These are phyloP conservation scores for Clarireedia monteithiana DNA, from an alignment of 2,329 filamentous ascomycete genomes.

Conservation along the genomic window DNA sequence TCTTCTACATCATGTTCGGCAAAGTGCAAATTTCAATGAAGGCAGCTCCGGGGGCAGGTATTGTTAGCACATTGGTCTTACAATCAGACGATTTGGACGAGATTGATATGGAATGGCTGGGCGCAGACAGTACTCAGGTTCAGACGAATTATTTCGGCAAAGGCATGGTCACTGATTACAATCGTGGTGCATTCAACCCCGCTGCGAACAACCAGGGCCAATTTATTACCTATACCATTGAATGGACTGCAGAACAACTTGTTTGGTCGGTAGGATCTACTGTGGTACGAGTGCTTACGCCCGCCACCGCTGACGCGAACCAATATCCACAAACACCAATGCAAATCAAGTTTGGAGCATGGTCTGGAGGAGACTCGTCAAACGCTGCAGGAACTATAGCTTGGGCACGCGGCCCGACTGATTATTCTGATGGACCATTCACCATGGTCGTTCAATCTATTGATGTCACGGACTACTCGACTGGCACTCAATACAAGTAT, in stretches of 20 bases:
- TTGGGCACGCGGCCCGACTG: conserved; percentile 81
- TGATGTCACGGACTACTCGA: conserved; percentile 83
- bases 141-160: conserved; percentile 98
- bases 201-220: conserved; percentile 58
- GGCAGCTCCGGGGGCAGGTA: conserved; percentile 79
- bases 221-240: conserved; percentile 82
- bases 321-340: conserved; percentile 96
- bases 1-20: conserved; percentile 99
- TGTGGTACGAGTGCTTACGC: conserved; percentile 67
- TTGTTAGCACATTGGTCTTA: conserved; percentile 86
- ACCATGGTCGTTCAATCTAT: conserved; percentile 75
- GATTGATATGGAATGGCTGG: conserved; percentile 96
- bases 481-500: conserved; percentile 78
- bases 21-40: conserved; percentile 80
- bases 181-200: conserved; percentile 75
- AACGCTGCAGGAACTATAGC: conserved; percentile 77
- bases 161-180: conserved; percentile 75
- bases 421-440: conserved; percentile 79
- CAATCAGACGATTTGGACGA: conserved; percentile 91
- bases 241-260: conserved; percentile 83
- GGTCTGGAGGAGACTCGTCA: conserved; percentile 76
- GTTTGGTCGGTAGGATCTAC: conserved; percentile 78
- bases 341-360: conserved; percentile 86
- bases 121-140: conserved; percentile 66
- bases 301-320: conserved; percentile 55